These are phyloP conservation scores for Alternaria burnsii DNA, from an alignment of 2,329 filamentous ascomycete genomes.

Conservation along the genomic window DNA sequence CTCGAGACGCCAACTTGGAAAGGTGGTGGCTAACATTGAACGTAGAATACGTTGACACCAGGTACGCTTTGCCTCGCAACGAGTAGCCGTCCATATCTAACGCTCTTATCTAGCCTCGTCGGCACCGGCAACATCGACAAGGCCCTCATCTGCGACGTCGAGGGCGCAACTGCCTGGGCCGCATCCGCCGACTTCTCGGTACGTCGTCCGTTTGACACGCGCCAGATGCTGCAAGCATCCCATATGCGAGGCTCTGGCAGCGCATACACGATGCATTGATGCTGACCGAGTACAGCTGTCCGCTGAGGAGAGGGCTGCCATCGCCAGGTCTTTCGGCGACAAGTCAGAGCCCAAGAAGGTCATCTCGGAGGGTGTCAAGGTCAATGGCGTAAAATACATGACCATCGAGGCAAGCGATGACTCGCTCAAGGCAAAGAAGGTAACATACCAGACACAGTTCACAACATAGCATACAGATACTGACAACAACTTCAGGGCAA, in stretches of 20 bases:
- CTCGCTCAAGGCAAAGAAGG: conserved; percentile 86
- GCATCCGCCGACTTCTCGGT: conserved; percentile 89
- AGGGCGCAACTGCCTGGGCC: conserved; percentile 69
- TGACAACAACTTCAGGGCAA: conserved; percentile 67
- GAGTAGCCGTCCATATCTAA: conserved; percentile 22
- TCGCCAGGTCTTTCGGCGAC: conserved; percentile 63
- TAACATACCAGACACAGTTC: conserved; percentile 52
- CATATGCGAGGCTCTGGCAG: background rate
- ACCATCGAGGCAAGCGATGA: conserved; percentile 77
- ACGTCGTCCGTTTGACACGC: conserved; percentile 48
- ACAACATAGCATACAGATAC: conserved; percentile 1
- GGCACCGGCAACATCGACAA: conserved; percentile 57
- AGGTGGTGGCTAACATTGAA: conserved; percentile 30
- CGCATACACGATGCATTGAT: conserved; percentile 1
- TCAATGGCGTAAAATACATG: conserved; percentile 81
- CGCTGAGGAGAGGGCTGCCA: conserved; percentile 63
- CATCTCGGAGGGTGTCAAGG: conserved; percentile 75
- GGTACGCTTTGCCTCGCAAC: conserved; percentile 33
- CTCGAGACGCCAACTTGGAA: conserved; percentile 16
- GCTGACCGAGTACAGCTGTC: conserved; percentile 54
- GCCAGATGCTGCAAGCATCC: background rate
- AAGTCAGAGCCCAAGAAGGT: conserved; percentile 70
- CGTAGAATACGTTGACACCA: conserved; percentile 54
- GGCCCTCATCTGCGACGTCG: conserved; percentile 60
- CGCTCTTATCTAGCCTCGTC: conserved; percentile 46